Evolutionary conservation across 2,329 filamentous ascomycete genomes (phyloP).

Genomic region (Fusarium sp.): DNA sequence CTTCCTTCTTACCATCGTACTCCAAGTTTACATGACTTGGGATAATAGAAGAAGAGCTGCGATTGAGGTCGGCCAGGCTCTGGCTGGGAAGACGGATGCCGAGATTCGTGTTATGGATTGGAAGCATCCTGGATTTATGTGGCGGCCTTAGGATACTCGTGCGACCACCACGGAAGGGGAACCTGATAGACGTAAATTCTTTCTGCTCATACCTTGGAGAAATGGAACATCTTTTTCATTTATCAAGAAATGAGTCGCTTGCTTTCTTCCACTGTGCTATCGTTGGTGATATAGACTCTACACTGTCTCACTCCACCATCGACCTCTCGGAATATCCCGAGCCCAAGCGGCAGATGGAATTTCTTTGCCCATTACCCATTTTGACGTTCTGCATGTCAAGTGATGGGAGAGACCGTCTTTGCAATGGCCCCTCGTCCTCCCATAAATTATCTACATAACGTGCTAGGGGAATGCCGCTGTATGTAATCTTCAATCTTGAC

Average conservation of each 20-base stretch:
- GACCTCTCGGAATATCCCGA: neutral
- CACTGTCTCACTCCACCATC: neutral
- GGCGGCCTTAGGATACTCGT: neutral
- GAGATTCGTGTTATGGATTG: slow-evolving; percentile 18
- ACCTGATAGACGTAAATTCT: rapidly evolving
- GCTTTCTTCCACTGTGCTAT: neutral
- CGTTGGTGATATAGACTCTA: neutral
- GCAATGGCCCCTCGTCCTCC: rapidly evolving
- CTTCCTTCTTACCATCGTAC: neutral
- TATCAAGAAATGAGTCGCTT: rapidly evolving
- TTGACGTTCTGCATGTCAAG: rapidly evolving
- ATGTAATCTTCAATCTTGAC: neutral
- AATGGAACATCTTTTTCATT: rapidly evolving
- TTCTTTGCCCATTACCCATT: neutral
- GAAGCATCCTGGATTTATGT: slow-evolving; percentile 20
- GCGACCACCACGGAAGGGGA: rapidly evolving
- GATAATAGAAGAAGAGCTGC: slow-evolving; percentile 1
- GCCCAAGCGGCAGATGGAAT: rapidly evolving
- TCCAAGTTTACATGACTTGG: slow-evolving; percentile 14
- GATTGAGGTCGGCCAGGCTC: neutral
- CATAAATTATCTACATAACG: rapidly evolving
- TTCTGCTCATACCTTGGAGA: rapidly evolving
- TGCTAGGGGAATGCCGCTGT: too few relatives aligned
- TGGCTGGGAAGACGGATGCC: slow-evolving; percentile 2
- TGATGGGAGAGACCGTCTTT: rapidly evolving